Conservation (phyloP, 345 rosid genomes). For the Hevea brasiliensis region DNA sequence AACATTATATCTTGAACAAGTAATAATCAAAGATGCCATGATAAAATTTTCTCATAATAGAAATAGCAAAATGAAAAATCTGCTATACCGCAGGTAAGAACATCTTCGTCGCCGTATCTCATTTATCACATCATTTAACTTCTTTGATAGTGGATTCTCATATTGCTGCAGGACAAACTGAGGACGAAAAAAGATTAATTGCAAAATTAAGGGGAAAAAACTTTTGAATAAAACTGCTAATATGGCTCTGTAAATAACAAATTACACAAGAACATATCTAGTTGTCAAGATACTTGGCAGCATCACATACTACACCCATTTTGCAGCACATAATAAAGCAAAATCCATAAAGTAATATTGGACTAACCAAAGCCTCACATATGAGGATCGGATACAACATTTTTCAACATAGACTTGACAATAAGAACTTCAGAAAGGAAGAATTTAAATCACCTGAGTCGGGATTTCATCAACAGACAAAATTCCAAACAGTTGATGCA, state of each 20-base stretch:
- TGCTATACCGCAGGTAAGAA: conserved; percentile 67
- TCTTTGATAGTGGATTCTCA: conserved; percentile 73
- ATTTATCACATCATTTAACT: conserved; percentile 67
- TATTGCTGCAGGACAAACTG: conserved; percentile 73
- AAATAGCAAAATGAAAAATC: neutral
- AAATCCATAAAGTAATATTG: no score
- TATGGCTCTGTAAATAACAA: no score
- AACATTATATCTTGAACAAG: neutral
- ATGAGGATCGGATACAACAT: no score
- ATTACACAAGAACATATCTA: no score
- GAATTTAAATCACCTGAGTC: conserved; percentile 49
- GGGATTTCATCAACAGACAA: conserved; percentile 59
- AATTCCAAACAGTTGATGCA: conserved; percentile 59
- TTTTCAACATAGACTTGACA: neutral
- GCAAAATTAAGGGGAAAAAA: no score
- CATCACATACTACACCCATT: no score
- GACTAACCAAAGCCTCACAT: no score
- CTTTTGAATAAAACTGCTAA: no score
- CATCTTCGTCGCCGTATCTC: conserved; percentile 78
- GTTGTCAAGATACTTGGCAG: no score
- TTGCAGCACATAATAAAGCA: no score
- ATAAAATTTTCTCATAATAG: neutral
- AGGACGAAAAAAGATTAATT: no score
- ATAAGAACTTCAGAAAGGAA: neutral
- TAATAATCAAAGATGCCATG: neutral